Base-by-base conservation (phyloP, 1,284 basidiomycete genomes). In the Cystobasidium slooffiae region DNA sequence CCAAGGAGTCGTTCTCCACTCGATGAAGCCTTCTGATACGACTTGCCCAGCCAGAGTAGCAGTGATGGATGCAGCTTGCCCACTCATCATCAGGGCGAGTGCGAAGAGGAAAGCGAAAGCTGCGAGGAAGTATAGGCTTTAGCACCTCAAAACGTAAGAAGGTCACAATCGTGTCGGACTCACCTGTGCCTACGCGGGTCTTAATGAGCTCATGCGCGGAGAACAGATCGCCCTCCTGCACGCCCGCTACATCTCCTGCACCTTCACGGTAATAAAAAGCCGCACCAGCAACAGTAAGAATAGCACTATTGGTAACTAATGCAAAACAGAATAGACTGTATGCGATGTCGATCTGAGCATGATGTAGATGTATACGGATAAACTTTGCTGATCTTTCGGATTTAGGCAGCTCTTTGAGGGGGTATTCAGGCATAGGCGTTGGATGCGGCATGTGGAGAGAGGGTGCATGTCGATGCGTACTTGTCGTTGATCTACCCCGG, bases 41-140 rank as follows among this genome's bases (percentile, higher is more conserved):
- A 94, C 90, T 83, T 98, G 86, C 0, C 95, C 96, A 0, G 94
- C 91, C 12, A 98, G 86, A 0, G 94, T 98, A 7, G 93, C 94
- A 1, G 97, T 92, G 75, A 98, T 88, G 9, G 91, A 93, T 0
- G 96, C 92, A 77, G 92, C 93, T 85, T 98, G 94, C 3, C 95
- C 95, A 0, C 94, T 87, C 49, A 90, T 89, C 9, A 97, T 86
- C 7, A 97, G 84, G 0, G 91, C 92, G 51, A 97, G 81, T 0
- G 94, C 94, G 79, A 97, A 97, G 59, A 96, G 83, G 43, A 90
- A 87, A 0, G 90, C 94, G 16, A 92, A 89, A 52, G 86, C 91
- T 88, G 75, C 10, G 31, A 31, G n/a, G 22, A 20, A 16, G 31
- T 31, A 31, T 31, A 6, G 53, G 16, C 12, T n/a, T 39, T 41